Evolutionary conservation across 257 asterid species (phyloP), one percentile per base, ranked within the genome.

Genomic region (Capsicum chinense): DNA sequence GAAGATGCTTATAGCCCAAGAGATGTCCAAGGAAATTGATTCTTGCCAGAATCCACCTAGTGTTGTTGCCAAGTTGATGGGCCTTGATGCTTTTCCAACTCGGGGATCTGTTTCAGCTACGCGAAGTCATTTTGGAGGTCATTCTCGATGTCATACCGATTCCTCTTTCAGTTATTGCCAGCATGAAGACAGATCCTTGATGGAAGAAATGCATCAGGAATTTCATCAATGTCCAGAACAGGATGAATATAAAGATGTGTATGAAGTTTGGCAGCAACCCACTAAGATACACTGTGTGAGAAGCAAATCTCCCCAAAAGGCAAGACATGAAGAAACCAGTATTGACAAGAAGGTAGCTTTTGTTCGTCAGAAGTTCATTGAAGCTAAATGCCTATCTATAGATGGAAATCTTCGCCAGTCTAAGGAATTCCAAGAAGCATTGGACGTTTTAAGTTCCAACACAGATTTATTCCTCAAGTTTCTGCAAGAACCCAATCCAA

Each of bases 31-130:
- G 85, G 99, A 97, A 79, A 88, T 90, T 5, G 92, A 89, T 63
- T 81, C 88, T 56, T 86, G 88, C 69, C 90, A 89, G 59, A 91
- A 92, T 85, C 92, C 97, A 39, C 92, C 99, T 76, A 92, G 92
- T 90, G 87, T 97, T 79, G 97, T 97, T 86, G 99, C 99, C 59
- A 97, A 94, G 90, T 82, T 97, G 86, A 97, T 97, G 99, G 99
- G 99, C 59, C 99, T 97, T 83, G 99, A 97, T 87, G 79, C 94
- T 87, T 94, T 95, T 91, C 97, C 98, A 48, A 92, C 82, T 59
- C 93, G 88, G 76, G 92, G 90, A 81, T 86, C 95, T 84, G 92
- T 87, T 83, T 69, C 93, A 81, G 87, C 91, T 69, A 83, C 83
- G 17, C 88, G 89, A 88, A 91, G 87, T 87, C 92, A 84, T 84